Conservation (phyloP, 208 protist genomes). For the Trypanosoma congolense region DNA sequence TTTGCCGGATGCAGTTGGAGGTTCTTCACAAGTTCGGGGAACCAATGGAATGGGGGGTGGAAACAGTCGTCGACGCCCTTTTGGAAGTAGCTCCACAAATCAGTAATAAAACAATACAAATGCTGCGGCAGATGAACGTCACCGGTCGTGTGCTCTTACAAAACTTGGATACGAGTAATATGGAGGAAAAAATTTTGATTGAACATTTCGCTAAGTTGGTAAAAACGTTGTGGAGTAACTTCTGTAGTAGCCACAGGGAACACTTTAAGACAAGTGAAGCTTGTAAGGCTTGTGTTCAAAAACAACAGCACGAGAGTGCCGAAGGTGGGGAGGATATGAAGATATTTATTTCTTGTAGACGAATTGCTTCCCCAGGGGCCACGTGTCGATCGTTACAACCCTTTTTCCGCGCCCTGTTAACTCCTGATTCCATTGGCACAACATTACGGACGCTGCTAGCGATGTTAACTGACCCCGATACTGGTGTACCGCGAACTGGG, state of each 20-base stretch:
- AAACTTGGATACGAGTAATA: slow-evolving; percentile 2
- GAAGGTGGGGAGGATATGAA: slow-evolving; percentile 4
- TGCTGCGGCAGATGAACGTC: slow-evolving; percentile 17
- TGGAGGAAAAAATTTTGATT: slow-evolving; percentile 7
- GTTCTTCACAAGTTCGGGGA: slow-evolving; percentile 19
- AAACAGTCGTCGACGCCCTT: slow-evolving; percentile 21
- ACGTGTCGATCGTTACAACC: slow-evolving; percentile 22
- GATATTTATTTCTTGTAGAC: not conserved
- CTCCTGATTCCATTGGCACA: slow-evolving; percentile 11
- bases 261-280: too few relatives aligned
- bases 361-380: slow-evolving; percentile 19
- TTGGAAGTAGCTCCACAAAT: slow-evolving; percentile 15
- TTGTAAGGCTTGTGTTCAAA: too few relatives aligned
- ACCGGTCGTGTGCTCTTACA: slow-evolving; percentile 15
- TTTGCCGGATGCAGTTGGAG: slow-evolving; percentile 19
- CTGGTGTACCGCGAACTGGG: slow-evolving; percentile 23
- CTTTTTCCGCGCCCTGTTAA: slow-evolving; percentile 19
- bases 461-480: slow-evolving; percentile 11
- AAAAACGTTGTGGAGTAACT: not conserved
- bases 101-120: slow-evolving; percentile 11
- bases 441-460: slow-evolving; percentile 8
- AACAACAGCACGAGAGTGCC: too few relatives aligned
- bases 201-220: slow-evolving; percentile 18
- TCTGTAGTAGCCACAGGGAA: not conserved
- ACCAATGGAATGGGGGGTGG: slow-evolving; percentile 17